A percentile compares a stretch with the other conserved stretches of the same genome.
These are phyloP conservation scores for Thalassia testudinum DNA, from an alignment of 116 monocot genomes.

Conservation along the genomic window DNA sequence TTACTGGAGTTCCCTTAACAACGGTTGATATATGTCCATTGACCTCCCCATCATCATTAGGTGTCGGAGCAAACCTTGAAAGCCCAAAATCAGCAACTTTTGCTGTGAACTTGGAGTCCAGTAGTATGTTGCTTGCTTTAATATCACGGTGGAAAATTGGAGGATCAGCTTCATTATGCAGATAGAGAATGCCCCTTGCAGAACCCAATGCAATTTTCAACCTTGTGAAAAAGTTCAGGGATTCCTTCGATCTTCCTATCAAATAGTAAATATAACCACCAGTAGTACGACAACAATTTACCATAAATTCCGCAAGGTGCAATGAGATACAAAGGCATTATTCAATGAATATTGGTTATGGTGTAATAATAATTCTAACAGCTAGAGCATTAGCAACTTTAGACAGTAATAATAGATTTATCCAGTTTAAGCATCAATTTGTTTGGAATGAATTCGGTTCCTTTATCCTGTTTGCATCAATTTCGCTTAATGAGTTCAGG, in stretches of 20 bases:
- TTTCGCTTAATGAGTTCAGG: too few species aligned
- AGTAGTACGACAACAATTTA: too few species aligned
- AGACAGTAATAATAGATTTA: too few species aligned
- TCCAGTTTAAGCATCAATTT: too few species aligned
- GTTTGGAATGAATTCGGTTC: too few species aligned
- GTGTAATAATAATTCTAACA: too few species aligned
- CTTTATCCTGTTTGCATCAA: too few species aligned
- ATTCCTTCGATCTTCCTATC: constrained; percentile 7
- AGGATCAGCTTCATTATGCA: constrained; percentile 22
- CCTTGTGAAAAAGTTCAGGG: constrained; percentile 10
- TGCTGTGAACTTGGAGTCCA: constrained; percentile 14
- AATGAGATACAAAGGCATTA: too few species aligned
- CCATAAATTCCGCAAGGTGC: too few species aligned
- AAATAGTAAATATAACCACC: not conserved
- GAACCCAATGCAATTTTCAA: constrained; percentile 17
- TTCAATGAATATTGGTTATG: too few species aligned
- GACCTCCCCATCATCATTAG: constrained; percentile 10
- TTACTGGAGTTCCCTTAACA: constrained; percentile 21
- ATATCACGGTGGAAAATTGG: constrained; percentile 26
- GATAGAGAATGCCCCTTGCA: constrained; percentile 18
- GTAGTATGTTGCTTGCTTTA: constrained; percentile 21
- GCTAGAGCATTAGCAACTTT: too few species aligned
- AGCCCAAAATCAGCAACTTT: constrained; percentile 28
- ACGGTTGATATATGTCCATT: constrained; percentile 18
- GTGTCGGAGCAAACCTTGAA: constrained; percentile 16